Conservation (phyloP, 2,329 filamentous ascomycete species). For the Juglanconis oblonga region DNA sequence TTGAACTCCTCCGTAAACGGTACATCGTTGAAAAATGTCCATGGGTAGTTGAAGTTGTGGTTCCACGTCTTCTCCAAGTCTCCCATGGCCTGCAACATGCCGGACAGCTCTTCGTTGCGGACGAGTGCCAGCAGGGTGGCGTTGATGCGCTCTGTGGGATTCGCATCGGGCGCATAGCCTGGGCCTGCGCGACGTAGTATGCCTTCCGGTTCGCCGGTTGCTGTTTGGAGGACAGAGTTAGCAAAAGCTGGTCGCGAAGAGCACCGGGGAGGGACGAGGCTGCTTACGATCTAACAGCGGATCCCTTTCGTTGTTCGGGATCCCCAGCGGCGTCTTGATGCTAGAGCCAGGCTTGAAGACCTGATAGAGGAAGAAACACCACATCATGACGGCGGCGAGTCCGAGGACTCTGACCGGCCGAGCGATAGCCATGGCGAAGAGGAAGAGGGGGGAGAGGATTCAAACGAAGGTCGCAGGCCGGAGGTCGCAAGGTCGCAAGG, state of each 20-base stretch:
- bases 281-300: slow-evolving; percentile 81
- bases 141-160: slow-evolving; percentile 80
- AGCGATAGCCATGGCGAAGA: slow-evolving; percentile 72
- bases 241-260: background rate
- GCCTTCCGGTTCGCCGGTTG: slow-evolving; percentile 79
- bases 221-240: slow-evolving; percentile 41
- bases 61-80: slow-evolving; percentile 97
- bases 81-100: slow-evolving; percentile 82
- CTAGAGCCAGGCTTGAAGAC: slow-evolving; percentile 59
- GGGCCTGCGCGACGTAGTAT: slow-evolving; percentile 69
- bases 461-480: background rate
- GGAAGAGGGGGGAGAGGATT: background rate
- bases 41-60: slow-evolving; percentile 98
- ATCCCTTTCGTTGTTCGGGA: slow-evolving; percentile 60
- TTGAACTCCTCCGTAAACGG: slow-evolving; percentile 95
- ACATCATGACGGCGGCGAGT: slow-evolving; percentile 66
- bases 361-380: slow-evolving; percentile 76
- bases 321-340: slow-evolving; percentile 36
- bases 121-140: slow-evolving; percentile 90
- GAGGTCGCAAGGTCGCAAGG: background rate
- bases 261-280: background rate
- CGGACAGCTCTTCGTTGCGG: slow-evolving; percentile 82
- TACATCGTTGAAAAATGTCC: slow-evolving; percentile 98
- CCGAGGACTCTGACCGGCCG: slow-evolving; percentile 79
- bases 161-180: slow-evolving; percentile 74